Evolutionary conservation across 2,329 filamentous ascomycete species (phyloP), one percentile per base, ranked within the genome.

Genomic region (Lachnellula occidentalis): DNA sequence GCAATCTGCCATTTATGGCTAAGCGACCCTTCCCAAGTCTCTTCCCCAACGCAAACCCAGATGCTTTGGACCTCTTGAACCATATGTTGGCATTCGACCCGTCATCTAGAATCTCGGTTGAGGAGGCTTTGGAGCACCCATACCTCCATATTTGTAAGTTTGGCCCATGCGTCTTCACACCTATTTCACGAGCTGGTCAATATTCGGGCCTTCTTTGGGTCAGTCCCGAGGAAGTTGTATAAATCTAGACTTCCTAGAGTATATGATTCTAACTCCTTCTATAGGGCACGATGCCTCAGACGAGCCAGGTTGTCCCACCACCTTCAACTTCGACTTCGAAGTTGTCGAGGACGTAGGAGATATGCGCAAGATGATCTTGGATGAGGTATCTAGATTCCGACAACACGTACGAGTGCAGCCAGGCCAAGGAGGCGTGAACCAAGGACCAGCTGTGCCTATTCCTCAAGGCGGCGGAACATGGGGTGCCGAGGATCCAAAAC

Each of bases 281-380:
- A 7, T 17, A 45, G 43, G 94, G 94, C 94, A 99, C 76, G 94
- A 99, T 66, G 89, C 92, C 50, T 92, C 88, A 4, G 94, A 99
- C 73, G 94, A 99, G 77, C 94, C 94, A 19, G 83, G 86, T 61
- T 97, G 92, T 76, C 92, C 92, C 0, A 89, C 87, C 15, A 92
- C 90, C 17, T 99, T 99, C 74, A 92, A 99, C 78, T 99, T 99
- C 76, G 88, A 92, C 71, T 99, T 99, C 68, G 94, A 99, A 72
- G 86, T 96, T n/a, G 84, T 96, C 39, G 92, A 99, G 51, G 94
- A 97, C 45, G 91, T 99, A 19, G 81, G 79, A 21, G 89, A 96
- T 64, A 97, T 99, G 92, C 89, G 94, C 70, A 86, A 86, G 73
- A 95, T 96, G 90, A 99, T 99, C 61, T 78, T 96, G 56, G 87